Evolutionary conservation across 2,329 filamentous ascomycete genomes (phyloP), one percentile per base, ranked within the genome.

Genomic region (Chlorencoelia australis): DNA sequence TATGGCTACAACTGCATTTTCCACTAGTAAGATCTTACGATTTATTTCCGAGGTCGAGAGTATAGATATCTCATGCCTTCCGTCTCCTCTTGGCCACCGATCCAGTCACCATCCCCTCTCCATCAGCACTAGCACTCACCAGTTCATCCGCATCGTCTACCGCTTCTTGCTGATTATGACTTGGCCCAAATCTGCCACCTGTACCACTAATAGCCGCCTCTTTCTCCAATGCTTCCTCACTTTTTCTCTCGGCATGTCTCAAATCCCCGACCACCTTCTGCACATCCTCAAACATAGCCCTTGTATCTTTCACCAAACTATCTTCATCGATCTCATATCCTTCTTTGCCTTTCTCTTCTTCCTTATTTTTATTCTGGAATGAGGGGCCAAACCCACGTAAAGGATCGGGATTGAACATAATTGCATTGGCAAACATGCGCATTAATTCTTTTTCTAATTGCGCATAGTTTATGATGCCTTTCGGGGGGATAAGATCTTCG

Each of bases 381-480:
- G 49, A 19, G 44, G 46, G 18, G 1, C 49, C 46, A 45, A 87
- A 82, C 0, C 82, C 81, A 17, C 79, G 73, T 47, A 82, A 68
- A 0, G 81, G 78, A 44, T 94, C 85, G 0, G 83, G 79, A 51
- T 96, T 96, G 66, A 94, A 98, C 91, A 98, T 96, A 60, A 95
- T 82, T 13, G 91, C 89, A 53, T 96, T 96, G 48, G 87, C 86
- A 58, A 96, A 94, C 84, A 96, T 95, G 51, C 93, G 83, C 50
- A 93, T 85, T 8, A 96, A 66, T 58, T 96, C 89, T 47, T 87
- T 85, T 60, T 96, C 89, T 11, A 96, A 69, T 57, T 96, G 91
- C 1, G 82, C 77, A 33, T 83, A 88, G 59, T 96, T 96, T 59
- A 96, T 84, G 50, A 96, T 94, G 14, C 79, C 85, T 50, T 79